phyloP scores from a whole-genome alignment of 2,329 filamentous ascomycete species.

The Cercospora brassicicola region DNA sequence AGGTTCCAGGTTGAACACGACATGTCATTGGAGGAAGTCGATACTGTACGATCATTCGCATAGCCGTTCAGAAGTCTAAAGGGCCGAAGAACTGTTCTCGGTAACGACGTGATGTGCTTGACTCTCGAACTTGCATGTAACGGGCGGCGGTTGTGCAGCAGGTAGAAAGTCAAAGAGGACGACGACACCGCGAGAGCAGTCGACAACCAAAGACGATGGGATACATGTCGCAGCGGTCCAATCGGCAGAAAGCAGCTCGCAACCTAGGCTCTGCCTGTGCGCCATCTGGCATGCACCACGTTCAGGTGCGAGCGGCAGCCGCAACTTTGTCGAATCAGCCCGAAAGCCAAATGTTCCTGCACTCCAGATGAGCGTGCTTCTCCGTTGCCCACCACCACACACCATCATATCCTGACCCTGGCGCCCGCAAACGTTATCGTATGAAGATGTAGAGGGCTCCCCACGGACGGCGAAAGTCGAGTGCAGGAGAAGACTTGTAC shows the following conservation, averaged over 20 bases:
- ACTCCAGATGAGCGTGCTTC: background rate
- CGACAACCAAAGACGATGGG: background rate
- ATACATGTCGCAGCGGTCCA: background rate
- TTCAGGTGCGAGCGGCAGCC: constrained; percentile 9
- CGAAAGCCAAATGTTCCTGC: constrained; percentile 9
- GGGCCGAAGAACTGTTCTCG: background rate
- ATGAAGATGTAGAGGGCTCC: background rate
- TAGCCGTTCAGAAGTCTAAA: background rate
- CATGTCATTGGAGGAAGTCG: constrained; percentile 4
- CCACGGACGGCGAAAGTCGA: background rate
- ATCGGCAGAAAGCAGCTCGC: constrained; percentile 6
- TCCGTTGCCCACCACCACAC: background rate
- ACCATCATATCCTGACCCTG: background rate
- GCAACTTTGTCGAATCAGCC: constrained; percentile 10
- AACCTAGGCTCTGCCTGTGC: constrained; percentile 4
- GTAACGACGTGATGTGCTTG: background rate
- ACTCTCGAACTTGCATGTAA: background rate
- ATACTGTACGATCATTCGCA: background rate
- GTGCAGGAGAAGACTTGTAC: background rate
- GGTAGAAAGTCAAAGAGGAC: constrained; percentile 10
- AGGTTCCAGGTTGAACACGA: constrained; percentile 5
- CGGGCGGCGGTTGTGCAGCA: background rate
- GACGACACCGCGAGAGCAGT: background rate
- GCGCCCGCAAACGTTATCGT: background rate
- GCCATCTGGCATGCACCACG: constrained; percentile 9